Evolutionary conservation across 441 rosid species (phyloP), one percentile per base, ranked within the genome.

Genomic region (Syzygium malaccense): DNA sequence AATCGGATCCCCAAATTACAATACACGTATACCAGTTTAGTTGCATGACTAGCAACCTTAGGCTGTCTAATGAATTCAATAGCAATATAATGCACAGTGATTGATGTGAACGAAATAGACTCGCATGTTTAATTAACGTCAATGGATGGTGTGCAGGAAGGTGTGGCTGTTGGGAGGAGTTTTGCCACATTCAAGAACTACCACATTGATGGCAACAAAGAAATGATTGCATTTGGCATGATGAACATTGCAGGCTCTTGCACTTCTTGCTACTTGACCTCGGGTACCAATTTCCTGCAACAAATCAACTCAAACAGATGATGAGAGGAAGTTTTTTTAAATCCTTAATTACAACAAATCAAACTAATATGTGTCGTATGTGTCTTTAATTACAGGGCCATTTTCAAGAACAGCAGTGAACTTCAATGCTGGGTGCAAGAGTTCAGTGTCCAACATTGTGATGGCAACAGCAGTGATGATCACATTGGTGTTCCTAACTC

Each of bases 161-260:
- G 96, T n/a, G 90, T 93, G 4, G 96, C 95, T 17, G 96, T 94
- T 30, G 96, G 95, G 53, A 94, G 95, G 92, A 94, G 94, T 71
- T 94, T 94, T 90, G 94, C 96, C 89, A 93, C 93, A 92, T 91
- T 91, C 91, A 94, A 94, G 90, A 93, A 94, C 92, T 94, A 93
- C 85, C 94, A 94, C 87, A 92, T 92, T 33, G 96, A 94, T 88
- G 95, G 96, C 18, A 94, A 94, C 92, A 94, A 94, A 88, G 96
- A 94, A 88, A 94, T 94, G 96, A 93, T 94, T 48, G 95, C 95
- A 32, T 91, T 94, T 51, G 96, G 96, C 85, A 86, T 94, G 95
- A 94, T 94, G 96, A 94, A 94, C 88, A 92, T 94, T 18, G 94
- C 89, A 19, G 96, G 95, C 75, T 94, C 96, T 28, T 93, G 93